These are phyloP conservation scores for Salicornia ramosissima DNA, from an alignment of 148 eudicot species.

Conservation along the genomic window DNA sequence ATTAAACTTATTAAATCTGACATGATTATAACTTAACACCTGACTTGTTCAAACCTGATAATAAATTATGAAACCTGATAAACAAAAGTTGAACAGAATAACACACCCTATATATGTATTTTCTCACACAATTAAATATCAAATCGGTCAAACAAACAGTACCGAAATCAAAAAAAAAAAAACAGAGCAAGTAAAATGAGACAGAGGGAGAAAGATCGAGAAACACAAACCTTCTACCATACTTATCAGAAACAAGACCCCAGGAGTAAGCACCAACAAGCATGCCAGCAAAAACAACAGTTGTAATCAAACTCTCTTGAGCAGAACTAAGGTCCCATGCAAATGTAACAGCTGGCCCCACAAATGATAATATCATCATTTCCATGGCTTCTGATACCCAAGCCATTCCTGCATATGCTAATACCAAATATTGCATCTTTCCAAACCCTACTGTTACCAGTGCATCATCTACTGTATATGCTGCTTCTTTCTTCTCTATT, in stretches of 20 bases:
- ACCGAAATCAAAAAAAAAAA: too few species aligned
- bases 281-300: slow-evolving; percentile 12
- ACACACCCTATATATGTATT: too few species aligned
- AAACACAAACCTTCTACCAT: slow-evolving; percentile 17
- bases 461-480: slow-evolving; percentile 5
- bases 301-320: neutral
- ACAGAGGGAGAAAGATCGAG: too few species aligned
- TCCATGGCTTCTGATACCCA: slow-evolving; percentile 17
- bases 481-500: too few species aligned
- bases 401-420: slow-evolving; percentile 10
- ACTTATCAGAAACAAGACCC: slow-evolving; percentile 14
- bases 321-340: neutral
- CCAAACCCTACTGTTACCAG: neutral
- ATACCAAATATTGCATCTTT: neutral
- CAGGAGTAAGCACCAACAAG: slow-evolving; percentile 11
- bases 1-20: too few species aligned
- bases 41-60: too few species aligned
- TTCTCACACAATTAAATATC: too few species aligned
- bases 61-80: too few species aligned
- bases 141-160: too few species aligned
- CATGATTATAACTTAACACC: too few species aligned
- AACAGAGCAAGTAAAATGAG: too few species aligned
- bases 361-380: slow-evolving; percentile 12
- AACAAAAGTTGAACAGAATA: too few species aligned
- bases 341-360: neutral